These are phyloP conservation scores for Hawksworthiomyces lignivorus DNA, from an alignment of 2,329 filamentous ascomycete genomes.

Conservation along the genomic window DNA sequence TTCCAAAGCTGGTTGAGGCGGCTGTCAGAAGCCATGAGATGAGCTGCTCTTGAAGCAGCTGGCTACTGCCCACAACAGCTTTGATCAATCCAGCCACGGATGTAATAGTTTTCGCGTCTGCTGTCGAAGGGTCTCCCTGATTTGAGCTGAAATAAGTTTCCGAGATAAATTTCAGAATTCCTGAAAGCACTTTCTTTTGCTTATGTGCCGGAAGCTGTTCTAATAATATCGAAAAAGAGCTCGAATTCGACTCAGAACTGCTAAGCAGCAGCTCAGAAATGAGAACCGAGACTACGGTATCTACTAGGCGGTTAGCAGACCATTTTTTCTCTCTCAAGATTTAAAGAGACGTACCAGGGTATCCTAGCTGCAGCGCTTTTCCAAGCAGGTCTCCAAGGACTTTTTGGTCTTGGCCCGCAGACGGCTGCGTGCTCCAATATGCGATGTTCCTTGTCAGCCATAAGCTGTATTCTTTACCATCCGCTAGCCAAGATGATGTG, in stretches of 20 bases:
- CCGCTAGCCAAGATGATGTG: slow-evolving; percentile 49
- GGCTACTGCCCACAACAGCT: slow-evolving; percentile 38
- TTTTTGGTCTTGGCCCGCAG: slow-evolving; percentile 29
- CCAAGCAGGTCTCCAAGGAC: slow-evolving; percentile 42
- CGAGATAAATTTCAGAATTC: slow-evolving; percentile 37
- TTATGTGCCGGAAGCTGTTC: slow-evolving; percentile 31
- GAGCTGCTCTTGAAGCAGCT: slow-evolving; percentile 44
- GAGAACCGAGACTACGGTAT: slow-evolving; percentile 31
- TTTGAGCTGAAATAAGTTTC: slow-evolving; percentile 29
- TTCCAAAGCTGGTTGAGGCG: slow-evolving; percentile 54
- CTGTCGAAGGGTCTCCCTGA: slow-evolving; percentile 15
- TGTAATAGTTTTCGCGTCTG: slow-evolving; percentile 32
- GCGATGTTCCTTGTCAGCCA: slow-evolving; percentile 66
- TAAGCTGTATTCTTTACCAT: slow-evolving; percentile 54
- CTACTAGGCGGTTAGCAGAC: slow-evolving; percentile 20
- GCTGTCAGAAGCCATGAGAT: slow-evolving; percentile 57
- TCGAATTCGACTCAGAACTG: slow-evolving; percentile 6
- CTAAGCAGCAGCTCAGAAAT: slow-evolving; percentile 26
- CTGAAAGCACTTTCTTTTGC: slow-evolving; percentile 34
- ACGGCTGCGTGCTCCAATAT: slow-evolving; percentile 29
- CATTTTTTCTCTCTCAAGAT: no score
- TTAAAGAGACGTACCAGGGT: slow-evolving; percentile 47
- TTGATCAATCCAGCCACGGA: slow-evolving; percentile 52
- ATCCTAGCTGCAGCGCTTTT: slow-evolving; percentile 62
- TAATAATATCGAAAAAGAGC: slow-evolving; percentile 26